Evolutionary conservation across 2,329 filamentous ascomycete species (phyloP).

Genomic region (Epichloe aotearoae): DNA sequence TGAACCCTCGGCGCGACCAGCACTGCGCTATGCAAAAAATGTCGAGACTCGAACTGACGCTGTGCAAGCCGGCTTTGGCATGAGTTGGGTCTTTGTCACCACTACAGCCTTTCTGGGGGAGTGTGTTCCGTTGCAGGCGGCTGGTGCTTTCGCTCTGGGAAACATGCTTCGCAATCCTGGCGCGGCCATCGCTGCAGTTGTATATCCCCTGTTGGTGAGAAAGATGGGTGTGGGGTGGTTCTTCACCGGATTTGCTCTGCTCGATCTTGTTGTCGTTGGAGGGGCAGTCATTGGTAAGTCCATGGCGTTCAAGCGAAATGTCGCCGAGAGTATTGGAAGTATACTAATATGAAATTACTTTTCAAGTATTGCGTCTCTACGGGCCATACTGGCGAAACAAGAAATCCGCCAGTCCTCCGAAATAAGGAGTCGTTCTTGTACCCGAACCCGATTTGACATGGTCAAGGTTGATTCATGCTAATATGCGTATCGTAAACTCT

Average conservation of each 20-base stretch:
- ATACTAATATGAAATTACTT: background rate
- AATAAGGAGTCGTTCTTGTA: background rate
- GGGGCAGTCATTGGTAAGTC: slow-evolving; percentile 11
- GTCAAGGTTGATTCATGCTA: too few species aligned
- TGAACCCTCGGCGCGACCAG: background rate
- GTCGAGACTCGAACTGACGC: background rate
- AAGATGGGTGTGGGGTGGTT: slow-evolving; percentile 25
- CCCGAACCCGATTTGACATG: too few species aligned
- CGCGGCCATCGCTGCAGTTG: slow-evolving; percentile 23
- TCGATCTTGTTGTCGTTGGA: slow-evolving; percentile 16
- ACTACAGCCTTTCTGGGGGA: slow-evolving; percentile 27
- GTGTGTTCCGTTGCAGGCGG: slow-evolving; percentile 24
- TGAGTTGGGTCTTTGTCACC: slow-evolving; percentile 28
- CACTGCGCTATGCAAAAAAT: background rate
- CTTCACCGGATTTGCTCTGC: slow-evolving; percentile 23
- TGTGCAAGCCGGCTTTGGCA: slow-evolving; percentile 18
- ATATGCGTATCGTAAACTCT: too few species aligned
- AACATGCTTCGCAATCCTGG: slow-evolving; percentile 26
- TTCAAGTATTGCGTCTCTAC: background rate
- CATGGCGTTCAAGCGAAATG: background rate
- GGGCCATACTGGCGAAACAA: background rate
- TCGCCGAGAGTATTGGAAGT: background rate
- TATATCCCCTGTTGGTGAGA: slow-evolving; percentile 20
- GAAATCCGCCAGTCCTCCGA: background rate
- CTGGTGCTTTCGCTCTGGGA: slow-evolving; percentile 26